A percentile compares a stretch with the other conserved stretches of the same genome.
Conservation (phyloP, 2,329 filamentous ascomycete species). For the Ceratocystis cubensis region DNA sequence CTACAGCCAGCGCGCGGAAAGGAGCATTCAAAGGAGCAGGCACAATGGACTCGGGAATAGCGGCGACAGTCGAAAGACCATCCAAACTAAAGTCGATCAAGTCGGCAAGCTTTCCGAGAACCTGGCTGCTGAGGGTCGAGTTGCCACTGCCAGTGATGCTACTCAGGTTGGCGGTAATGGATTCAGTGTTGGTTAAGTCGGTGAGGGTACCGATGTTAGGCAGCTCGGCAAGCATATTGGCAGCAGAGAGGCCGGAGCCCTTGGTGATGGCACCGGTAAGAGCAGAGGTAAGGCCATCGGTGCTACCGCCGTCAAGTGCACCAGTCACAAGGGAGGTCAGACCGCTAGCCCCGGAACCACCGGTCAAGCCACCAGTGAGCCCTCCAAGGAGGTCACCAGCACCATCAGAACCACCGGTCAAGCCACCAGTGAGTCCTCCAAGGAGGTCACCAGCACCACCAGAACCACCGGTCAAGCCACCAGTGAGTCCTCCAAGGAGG, state of each 20-base stretch:
- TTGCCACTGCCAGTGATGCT: slow-evolving; percentile 8
- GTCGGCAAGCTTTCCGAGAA: slow-evolving; percentile 1
- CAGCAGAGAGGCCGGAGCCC: neutral
- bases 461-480: neutral
- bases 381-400: neutral
- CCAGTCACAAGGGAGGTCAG: neutral
- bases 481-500: neutral
- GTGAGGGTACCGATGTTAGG: slow-evolving; percentile 7
- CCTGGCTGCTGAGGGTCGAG: neutral
- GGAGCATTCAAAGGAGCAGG: slow-evolving; percentile 10
- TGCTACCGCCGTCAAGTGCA: neutral
- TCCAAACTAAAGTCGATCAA: slow-evolving; percentile 10
- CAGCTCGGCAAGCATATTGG: neutral
- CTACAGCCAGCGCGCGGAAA: neutral
- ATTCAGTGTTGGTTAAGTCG: neutral
- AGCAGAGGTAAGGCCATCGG: neutral
- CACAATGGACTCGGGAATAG: slow-evolving; percentile 5
- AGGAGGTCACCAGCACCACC: slow-evolving; percentile 1
- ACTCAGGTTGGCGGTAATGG: neutral
- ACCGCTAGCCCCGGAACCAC: neutral
- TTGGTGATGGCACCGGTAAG: neutral
- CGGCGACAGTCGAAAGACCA: slow-evolving; percentile 1
- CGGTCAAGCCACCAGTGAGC: neutral
- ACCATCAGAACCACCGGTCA: neutral
- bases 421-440: neutral